Conservation (phyloP, 192 early-diverging fungal genomes). For the Coemansia sp. region DNA sequence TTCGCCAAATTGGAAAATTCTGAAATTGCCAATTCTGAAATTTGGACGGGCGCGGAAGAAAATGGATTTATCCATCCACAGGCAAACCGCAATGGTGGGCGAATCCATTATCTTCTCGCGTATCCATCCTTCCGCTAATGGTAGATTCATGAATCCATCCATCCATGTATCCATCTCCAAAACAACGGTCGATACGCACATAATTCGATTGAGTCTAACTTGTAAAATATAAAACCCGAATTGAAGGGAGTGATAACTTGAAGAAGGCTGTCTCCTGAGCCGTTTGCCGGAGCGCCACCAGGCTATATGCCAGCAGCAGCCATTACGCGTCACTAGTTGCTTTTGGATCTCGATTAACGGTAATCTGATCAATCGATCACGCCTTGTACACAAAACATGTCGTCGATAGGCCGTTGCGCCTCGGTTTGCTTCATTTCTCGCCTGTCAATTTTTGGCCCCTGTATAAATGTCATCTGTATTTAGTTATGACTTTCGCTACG, state of each 20-base stretch:
- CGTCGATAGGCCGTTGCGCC: not conserved
- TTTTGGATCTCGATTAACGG: not conserved
- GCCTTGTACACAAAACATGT: not conserved
- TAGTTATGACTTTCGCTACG: constrained; percentile 50
- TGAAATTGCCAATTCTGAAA: not conserved
- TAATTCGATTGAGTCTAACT: constrained; percentile 40
- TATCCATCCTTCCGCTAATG: not conserved
- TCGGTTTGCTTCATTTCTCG: not conserved
- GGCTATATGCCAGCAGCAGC: not conserved
- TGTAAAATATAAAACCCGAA: constrained; percentile 33
- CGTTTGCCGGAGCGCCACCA: not conserved
- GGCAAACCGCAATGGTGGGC: not conserved
- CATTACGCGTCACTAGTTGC: not conserved
- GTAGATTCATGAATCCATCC: not conserved
- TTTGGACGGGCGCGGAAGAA: not conserved
- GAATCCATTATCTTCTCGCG: not conserved
- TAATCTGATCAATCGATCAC: not conserved
- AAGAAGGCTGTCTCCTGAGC: constrained; percentile 9
- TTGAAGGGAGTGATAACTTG: constrained; percentile 32
- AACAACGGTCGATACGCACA: constrained; percentile 36
- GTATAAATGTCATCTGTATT: constrained; percentile 37
- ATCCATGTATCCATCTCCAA: constrained; percentile 12
- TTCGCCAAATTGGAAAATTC: not conserved
- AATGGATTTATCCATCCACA: not conserved
- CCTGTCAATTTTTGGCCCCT: not conserved